Evolutionary conservation across 768 basidiomycete genomes (phyloP), one percentile per base, ranked within the genome.

Genomic region (Boletus insuetus): DNA sequence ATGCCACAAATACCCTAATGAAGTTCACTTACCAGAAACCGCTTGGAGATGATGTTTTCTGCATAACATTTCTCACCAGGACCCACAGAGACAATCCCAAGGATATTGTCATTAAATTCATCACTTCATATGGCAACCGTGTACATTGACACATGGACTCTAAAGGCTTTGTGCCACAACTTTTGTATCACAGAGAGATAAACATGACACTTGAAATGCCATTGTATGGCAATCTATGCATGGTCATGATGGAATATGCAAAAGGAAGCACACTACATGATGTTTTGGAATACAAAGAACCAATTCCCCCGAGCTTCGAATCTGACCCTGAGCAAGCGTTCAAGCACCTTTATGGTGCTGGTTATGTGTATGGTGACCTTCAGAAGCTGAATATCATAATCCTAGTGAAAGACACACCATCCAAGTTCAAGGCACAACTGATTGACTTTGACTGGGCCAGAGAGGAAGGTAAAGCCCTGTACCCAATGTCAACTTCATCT

Each of bases 171-270:
- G 73, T 71, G 17, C 74, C 75, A 5, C 8, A 57, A 47, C 63
- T 77, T 31, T 53, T 64, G 5, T 75, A 75, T 55, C 66, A 55
- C 17, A 70, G 71, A 34, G 44, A 20, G 8, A 51, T 71, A 45
- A 49, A 64, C 24, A 34, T 47, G n/a, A 13, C 9, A 0, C 9
- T 14, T 4, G 12, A 9, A 32, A 48, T 56, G 49, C 61, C 62
- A 2, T 65, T 50, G 17, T 58, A 63, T 26, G 61, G 60, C 17
- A 29, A 42, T 1, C 57, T 67, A 24, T 49, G 61, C 29, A 75
- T 76, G 72, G 69, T 76, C 19, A 71, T 77, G 29, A 77, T 76
- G 76, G 71, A 77, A 16, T 69, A 69, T 48, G 52, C 74, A 48
- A 22, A 72, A 9, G 60, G 67, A 5, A 12, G 3, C 39, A 61